A percentile compares a stretch with the other conserved stretches of the same genome.
phyloP scores from a whole-genome alignment of 192 early-diverging fungal species.

The Linnemannia hyalina region DNA sequence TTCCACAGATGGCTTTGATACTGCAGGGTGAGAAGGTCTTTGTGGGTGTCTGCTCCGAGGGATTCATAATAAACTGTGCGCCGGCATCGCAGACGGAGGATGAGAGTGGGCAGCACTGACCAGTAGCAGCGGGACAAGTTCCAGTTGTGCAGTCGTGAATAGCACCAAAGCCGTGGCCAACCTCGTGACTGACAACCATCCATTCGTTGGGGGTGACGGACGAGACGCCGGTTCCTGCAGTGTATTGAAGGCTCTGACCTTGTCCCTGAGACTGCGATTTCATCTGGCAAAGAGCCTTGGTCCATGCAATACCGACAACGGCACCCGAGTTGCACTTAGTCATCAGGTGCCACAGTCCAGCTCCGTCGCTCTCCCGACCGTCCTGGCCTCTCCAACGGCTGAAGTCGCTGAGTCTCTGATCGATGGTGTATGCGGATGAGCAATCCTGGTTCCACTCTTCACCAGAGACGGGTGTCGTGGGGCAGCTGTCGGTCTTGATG shows the following conservation, averaged over 20 bases:
- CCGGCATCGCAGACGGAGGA: conserved; percentile 73
- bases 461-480: conserved; percentile 49
- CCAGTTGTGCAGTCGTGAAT: conserved; percentile 85
- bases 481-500: conserved; percentile 74
- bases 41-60: conserved; percentile 72
- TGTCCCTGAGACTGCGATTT: conserved; percentile 22
- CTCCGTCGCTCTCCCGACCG: conserved; percentile 68
- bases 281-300: conserved; percentile 78
- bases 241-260: conserved; percentile 61
- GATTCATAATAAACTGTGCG: conserved; percentile 81
- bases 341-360: conserved; percentile 95
- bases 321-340: conserved; percentile 82
- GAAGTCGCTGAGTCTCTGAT: conserved; percentile 87
- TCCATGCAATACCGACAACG: conserved; percentile 91
- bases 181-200: conserved; percentile 97
- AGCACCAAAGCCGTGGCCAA: conserved; percentile 93
- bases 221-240: conserved; percentile 89
- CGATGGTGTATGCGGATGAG: conserved; percentile 77
- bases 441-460: conserved; percentile 87
- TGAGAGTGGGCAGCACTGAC: conserved; percentile 80
- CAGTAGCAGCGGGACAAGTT: conserved; percentile 67
- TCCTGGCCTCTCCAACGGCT: conserved; percentile 83
- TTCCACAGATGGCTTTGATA: conserved; percentile 47
- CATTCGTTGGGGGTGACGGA: conserved; percentile 88
- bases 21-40: conserved; percentile 71